Percentiles rank a stretch among this genome's conserved stretches.
These are phyloP conservation scores for Penicillium brevicompactum DNA, from an alignment of 2,329 filamentous ascomycete genomes.

Conservation along the genomic window DNA sequence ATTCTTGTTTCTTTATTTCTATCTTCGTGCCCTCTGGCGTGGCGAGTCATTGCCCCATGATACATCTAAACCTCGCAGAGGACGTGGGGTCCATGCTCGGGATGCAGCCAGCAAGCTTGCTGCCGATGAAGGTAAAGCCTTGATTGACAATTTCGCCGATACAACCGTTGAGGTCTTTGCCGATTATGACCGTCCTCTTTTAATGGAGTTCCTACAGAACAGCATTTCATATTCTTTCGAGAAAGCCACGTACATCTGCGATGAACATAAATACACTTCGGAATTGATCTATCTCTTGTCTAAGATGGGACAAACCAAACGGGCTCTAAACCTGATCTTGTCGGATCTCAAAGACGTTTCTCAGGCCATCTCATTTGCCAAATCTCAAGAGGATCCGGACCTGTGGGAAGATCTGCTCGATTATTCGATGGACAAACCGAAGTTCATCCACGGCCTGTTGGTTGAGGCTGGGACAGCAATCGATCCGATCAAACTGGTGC, in stretches of 20 bases:
- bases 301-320: constrained; percentile 91
- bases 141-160: constrained; percentile 87
- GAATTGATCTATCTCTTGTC: constrained; percentile 96
- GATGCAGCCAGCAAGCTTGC: constrained; percentile 52
- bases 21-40: constrained; percentile 82
- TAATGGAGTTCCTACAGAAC: constrained; percentile 84
- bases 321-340: constrained; percentile 89
- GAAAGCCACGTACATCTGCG: constrained; percentile 70
- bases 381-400: constrained; percentile 87
- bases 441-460: constrained; percentile 87
- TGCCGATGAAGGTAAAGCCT: constrained; percentile 60
- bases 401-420: constrained; percentile 93
- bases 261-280: constrained; percentile 76
- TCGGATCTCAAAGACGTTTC: constrained; percentile 88
- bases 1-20: constrained; percentile 84
- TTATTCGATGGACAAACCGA: constrained; percentile 97
- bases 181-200: constrained; percentile 72
- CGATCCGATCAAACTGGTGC: constrained; percentile 85
- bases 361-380: constrained; percentile 91
- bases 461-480: constrained; percentile 94
- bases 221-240: constrained; percentile 90
- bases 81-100: constrained; percentile 39
- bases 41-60: constrained; percentile 62
- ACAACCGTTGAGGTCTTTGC: constrained; percentile 85
- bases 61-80: constrained; percentile 36